Evolutionary conservation across 257 asterid genomes (phyloP).

Genomic region (Petunia axillaris): DNA sequence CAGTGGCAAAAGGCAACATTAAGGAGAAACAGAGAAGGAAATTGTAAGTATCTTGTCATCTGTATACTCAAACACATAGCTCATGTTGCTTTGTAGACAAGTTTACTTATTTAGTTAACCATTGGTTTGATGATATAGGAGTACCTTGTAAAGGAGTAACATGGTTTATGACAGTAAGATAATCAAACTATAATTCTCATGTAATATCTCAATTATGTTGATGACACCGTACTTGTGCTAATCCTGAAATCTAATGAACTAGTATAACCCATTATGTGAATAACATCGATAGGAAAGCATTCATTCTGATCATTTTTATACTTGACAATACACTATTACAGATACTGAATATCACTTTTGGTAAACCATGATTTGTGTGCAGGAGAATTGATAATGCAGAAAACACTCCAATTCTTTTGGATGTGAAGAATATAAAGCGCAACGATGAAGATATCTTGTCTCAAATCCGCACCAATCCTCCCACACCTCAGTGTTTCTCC

Average conservation of each 20-base stretch:
- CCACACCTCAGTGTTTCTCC: slow-evolving; percentile 95
- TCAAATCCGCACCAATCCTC: slow-evolving; percentile 83
- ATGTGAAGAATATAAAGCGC: slow-evolving; percentile 54
- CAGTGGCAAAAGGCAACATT: slow-evolving; percentile 40
- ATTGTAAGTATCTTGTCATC: slow-evolving; percentile 48
- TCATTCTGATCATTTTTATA: not conserved
- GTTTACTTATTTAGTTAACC: not conserved
- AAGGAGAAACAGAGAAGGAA: slow-evolving; percentile 66
- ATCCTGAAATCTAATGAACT: not conserved
- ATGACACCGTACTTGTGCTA: not conserved
- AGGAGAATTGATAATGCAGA: slow-evolving; percentile 74
- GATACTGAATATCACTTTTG: not conserved
- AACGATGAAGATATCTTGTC: slow-evolving; percentile 41
- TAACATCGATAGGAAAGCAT: too few species aligned
- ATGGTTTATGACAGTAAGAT: not conserved
- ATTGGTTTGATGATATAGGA: not conserved
- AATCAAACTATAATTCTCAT: not conserved
- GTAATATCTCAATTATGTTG: not conserved
- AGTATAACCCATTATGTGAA: too few species aligned
- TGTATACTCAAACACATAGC: not conserved
- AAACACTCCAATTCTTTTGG: slow-evolving; percentile 69
- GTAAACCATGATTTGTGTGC: slow-evolving; percentile 27
- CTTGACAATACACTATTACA: not conserved
- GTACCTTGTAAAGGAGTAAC: not conserved
- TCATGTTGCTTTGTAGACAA: too few species aligned